Evolutionary conservation across 805 yeast species (phyloP), one percentile per base, ranked within the genome.

Genomic region (Candida ponderosae): DNA sequence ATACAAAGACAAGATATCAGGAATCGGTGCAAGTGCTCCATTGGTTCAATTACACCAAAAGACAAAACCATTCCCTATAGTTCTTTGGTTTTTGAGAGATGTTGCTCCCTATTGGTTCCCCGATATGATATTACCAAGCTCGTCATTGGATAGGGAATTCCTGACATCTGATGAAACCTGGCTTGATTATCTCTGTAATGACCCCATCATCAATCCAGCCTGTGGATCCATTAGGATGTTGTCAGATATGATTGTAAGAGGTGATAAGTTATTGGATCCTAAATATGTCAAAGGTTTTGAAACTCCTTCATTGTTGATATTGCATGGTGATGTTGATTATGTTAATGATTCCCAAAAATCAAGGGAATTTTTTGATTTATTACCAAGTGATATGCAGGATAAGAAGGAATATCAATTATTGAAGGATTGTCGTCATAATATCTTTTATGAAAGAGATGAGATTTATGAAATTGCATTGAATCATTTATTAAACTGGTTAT

Each of bases 241-340:
- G 37, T 39, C 47, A n/a, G 13, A 13, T 13, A 17, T 7, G 34
- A 29, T 7, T 4, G 30, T 23, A 10, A 65, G 89, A 37, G 93
- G 93, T n/a, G 66, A 70, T 40, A 56, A 52, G 16, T 60, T 83
- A 33, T 52, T 68, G 28, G 52, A 63, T 6, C 57, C 63, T 4
- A 53, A 56, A 30, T 67, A 63, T 36, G 45, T 62, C 3, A 31
- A 37, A 27, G 33, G 43, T 17, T 48, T 41, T n/a, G 38, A 63
- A 7, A 62, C 68, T 10, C 76, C 84, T 0, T 48, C 81, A 4
- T n/a, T n/a, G n/a, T 53, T 79, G 23, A 59, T 83, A 10, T 46
- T 74, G 31, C 90, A 82, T 53, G 88, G 90, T 23, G 61, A 64
- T 8, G 60, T 56, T n/a, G 94, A 84, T 53, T 57, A 66, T 28